Evolutionary conservation across 1,284 basidiomycete genomes (phyloP).

Genomic region (Lentinus polychrous): DNA sequence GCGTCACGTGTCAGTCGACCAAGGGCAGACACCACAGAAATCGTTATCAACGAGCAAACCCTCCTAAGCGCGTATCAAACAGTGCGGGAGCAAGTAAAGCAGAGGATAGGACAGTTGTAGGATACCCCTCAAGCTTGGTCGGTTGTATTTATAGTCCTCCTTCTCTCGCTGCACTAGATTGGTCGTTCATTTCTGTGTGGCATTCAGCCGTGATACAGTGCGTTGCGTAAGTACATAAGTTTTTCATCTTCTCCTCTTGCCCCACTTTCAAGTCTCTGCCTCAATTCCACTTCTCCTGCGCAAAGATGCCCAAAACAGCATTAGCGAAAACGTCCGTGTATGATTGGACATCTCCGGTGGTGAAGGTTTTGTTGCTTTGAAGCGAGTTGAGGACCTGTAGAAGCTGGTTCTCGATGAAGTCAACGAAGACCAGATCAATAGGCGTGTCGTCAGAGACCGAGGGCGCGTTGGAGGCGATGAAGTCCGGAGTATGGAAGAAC

Average conservation of each 20-base stretch:
- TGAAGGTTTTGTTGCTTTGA: slow-evolving; percentile 45
- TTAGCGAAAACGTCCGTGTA: slow-evolving; percentile 48
- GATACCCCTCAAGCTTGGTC: background rate
- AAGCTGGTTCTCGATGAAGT: slow-evolving; percentile 54
- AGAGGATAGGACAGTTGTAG: slow-evolving; percentile 52
- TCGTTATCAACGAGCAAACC: slow-evolving; percentile 98
- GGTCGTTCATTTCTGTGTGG: too few relatives aligned
- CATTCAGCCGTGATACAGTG: too few relatives aligned
- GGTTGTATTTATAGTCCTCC: background rate
- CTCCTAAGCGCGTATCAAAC: slow-evolving; percentile 89
- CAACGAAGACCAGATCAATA: slow-evolving; percentile 65
- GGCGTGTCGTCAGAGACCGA: slow-evolving; percentile 39
- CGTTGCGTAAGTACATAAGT: too few relatives aligned
- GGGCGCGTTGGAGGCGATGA: slow-evolving; percentile 51
- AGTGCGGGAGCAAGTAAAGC: slow-evolving; percentile 74
- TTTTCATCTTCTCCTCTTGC: too few relatives aligned
- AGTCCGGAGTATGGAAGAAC: slow-evolving; percentile 47
- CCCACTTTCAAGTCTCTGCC: background rate
- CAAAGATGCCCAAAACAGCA: slow-evolving; percentile 53
- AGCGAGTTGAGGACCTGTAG: slow-evolving; percentile 48
- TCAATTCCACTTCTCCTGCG: slow-evolving; percentile 54
- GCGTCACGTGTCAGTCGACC: slow-evolving; percentile 92
- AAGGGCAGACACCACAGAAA: slow-evolving; percentile 89
- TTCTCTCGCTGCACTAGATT: background rate
- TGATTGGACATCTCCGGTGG: slow-evolving; percentile 38